Evolutionary conservation across 1,284 basidiomycete species (phyloP).

Genomic region (Rhodotorula sp.): DNA sequence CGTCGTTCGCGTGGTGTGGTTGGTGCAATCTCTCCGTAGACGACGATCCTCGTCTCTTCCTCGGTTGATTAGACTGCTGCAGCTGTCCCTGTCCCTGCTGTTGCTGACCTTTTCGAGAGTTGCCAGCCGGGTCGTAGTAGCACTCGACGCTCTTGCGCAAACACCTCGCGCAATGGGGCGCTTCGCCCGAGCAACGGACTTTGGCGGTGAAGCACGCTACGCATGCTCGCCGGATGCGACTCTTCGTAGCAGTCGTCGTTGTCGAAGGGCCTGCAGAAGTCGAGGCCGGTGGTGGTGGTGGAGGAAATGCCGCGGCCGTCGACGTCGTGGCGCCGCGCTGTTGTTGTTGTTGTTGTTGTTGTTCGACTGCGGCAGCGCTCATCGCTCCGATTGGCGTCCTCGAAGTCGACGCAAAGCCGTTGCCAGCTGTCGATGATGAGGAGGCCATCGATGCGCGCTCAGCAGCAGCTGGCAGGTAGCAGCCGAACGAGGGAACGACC

Average conservation of each 20-base stretch:
- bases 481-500: too few species aligned
- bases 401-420: not conserved
- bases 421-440: too few species aligned
- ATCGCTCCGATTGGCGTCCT: not conserved
- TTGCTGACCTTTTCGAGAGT: not conserved
- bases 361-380: not conserved
- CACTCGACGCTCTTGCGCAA: not conserved
- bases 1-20: not conserved
- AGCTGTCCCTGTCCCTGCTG: not conserved
- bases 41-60: not conserved
- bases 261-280: too few species aligned
- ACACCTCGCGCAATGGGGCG: conserved; percentile 5
- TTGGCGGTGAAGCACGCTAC: conserved; percentile 16
- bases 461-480: too few species aligned
- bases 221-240: conserved; percentile 1
- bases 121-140: conserved; percentile 5
- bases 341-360: not conserved
- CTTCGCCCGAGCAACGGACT: conserved; percentile 12
- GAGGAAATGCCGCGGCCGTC: not conserved
- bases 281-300: too few species aligned
- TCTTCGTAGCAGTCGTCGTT: not conserved
- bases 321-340: too few species aligned
- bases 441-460: too few species aligned
- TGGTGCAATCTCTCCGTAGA: too few species aligned
- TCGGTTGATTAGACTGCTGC: not conserved